Evolutionary conservation across 352 stramenopile species (phyloP).

Genomic region (Phytophthora sansomeana): DNA sequence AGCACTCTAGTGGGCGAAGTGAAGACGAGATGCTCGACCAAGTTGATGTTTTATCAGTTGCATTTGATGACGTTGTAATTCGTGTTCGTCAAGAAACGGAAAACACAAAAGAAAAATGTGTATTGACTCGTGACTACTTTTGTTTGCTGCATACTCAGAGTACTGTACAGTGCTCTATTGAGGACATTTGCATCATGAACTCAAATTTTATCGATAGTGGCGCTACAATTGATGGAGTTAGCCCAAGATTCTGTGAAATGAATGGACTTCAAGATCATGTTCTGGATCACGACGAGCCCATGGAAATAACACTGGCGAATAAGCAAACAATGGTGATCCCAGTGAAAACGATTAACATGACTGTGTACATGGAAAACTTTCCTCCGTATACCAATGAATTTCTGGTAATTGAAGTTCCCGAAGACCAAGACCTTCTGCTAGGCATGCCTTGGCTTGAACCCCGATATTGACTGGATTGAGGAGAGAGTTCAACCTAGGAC

Average conservation of each 20-base stretch:
- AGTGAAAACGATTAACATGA: not conserved
- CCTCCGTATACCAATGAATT: conserved; percentile 14
- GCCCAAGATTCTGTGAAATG: conserved; percentile 9
- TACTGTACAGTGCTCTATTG: not conserved
- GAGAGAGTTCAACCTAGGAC: conserved; percentile 4
- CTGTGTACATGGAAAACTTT: conserved; percentile 18
- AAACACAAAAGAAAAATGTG: conserved; percentile 7
- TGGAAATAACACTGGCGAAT: conserved; percentile 12
- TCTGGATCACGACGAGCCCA: conserved; percentile 6
- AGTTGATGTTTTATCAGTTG: not conserved
- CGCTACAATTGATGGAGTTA: conserved; percentile 18
- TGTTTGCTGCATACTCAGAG: conserved; percentile 22
- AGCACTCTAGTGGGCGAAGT: conserved; percentile 12
- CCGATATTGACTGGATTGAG: conserved; percentile 24
- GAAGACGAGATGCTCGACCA: conserved; percentile 10
- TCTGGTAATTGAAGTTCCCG: conserved; percentile 11
- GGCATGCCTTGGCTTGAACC: conserved; percentile 20
- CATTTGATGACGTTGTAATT: not conserved
- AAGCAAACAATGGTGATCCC: conserved; percentile 13
- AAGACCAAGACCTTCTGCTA: conserved; percentile 17
- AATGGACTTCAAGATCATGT: conserved; percentile 6
- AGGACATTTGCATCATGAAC: conserved; percentile 18
- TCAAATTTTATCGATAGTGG: conserved; percentile 30
- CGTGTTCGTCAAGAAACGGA: not conserved
- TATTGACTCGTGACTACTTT: not conserved